Conservation (phyloP, 257 asterid genomes). For the Datura wrightii region DNA sequence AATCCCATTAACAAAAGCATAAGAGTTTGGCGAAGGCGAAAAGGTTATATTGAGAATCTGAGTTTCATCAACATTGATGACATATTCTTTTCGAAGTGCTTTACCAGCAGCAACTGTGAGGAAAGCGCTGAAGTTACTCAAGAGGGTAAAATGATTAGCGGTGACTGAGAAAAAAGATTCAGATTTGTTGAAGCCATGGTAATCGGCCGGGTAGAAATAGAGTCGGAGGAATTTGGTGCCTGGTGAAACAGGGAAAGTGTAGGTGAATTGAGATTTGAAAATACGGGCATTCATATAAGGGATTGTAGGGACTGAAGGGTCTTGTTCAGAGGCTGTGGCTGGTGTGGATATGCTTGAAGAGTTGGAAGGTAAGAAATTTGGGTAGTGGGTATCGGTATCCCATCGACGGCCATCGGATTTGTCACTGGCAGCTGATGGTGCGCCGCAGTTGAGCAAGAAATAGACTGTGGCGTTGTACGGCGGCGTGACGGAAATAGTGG, state of each 20-base stretch:
- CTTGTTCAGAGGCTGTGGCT: constrained; percentile 28
- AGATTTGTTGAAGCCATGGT: constrained; percentile 34
- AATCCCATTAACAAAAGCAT: constrained; percentile 66
- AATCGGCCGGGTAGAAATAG: constrained; percentile 49
- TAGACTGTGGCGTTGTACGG: constrained; percentile 44
- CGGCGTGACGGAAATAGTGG: constrained; percentile 16
- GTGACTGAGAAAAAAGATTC: constrained; percentile 45
- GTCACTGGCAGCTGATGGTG: neutral
- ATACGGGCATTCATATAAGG: constrained; percentile 57
- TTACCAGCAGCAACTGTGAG: constrained; percentile 20
- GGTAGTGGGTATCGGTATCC: constrained; percentile 45
- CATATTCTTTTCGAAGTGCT: constrained; percentile 38
- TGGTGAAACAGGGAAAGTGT: constrained; percentile 45
- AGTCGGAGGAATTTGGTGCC: constrained; percentile 69
- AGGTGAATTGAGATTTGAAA: constrained; percentile 48
- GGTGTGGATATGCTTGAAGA: constrained; percentile 38
- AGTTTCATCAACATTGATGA: constrained; percentile 42
- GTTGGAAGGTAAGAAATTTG: constrained; percentile 41
- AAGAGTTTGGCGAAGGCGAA: constrained; percentile 45
- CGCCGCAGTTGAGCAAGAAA: constrained; percentile 66
- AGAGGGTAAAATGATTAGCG: constrained; percentile 47
- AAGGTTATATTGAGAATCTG: constrained; percentile 50
- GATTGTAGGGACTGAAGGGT: constrained; percentile 31
- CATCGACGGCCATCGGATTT: constrained; percentile 41
- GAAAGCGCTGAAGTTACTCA: constrained; percentile 54